Evolutionary conservation across 1,139 yeast species (phyloP).

Genomic region (Taphrina pruni): DNA sequence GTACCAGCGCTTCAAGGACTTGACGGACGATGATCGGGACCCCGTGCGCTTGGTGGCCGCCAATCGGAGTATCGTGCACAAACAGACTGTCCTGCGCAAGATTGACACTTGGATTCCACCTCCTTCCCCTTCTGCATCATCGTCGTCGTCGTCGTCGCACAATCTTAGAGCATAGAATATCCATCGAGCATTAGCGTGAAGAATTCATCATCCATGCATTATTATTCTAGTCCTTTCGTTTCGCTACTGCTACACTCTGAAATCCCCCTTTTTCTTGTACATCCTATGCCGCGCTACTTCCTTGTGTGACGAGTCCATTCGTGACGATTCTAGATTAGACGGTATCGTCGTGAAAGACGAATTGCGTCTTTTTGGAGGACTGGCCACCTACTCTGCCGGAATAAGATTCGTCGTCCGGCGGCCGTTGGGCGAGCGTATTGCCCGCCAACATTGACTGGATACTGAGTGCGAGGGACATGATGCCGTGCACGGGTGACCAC

Average conservation of each 20-base stretch:
- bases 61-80: conserved; percentile 23
- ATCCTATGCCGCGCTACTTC: too few species aligned
- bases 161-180: not conserved
- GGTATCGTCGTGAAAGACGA: conserved; percentile 36
- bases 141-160: not conserved
- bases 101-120: conserved; percentile 33
- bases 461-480: conserved; percentile 17
- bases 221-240: not conserved
- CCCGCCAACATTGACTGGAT: conserved; percentile 39
- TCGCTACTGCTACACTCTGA: not conserved
- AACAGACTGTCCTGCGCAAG: conserved; percentile 24
- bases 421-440: conserved; percentile 17
- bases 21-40: conserved; percentile 11
- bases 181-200: not conserved
- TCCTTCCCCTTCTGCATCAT: not conserved
- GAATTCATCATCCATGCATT: too few species aligned
- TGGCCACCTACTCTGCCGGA: conserved; percentile 15
- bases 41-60: conserved; percentile 28
- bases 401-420: conserved; percentile 35
- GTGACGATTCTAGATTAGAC: conserved; percentile 2
- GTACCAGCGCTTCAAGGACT: conserved; percentile 4
- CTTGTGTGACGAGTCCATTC: too few species aligned
- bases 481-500: conserved; percentile 36
- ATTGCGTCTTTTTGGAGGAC: conserved; percentile 32
- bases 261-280: not conserved